Conservation (phyloP, 352 stramenopile genomes). For the Peronospora destructor region DNA sequence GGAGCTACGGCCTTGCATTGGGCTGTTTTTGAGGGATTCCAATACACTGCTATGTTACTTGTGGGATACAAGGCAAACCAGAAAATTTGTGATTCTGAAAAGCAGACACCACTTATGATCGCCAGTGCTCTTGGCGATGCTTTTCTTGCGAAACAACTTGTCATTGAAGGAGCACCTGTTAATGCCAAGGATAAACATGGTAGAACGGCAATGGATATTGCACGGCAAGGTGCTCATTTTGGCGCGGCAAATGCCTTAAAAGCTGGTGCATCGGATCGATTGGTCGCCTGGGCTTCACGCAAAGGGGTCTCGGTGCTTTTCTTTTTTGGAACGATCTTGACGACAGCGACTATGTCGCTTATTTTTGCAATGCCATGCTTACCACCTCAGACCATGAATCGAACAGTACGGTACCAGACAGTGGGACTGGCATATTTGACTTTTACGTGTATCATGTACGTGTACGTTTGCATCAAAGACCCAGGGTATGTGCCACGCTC, state of each 20-base stretch:
- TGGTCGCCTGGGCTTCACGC: constrained; percentile 55
- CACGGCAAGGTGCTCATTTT: constrained; percentile 55
- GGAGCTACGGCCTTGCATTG: constrained; percentile 73
- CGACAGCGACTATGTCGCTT: constrained; percentile 43
- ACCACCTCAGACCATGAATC: constrained; percentile 6
- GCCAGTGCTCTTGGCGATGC: constrained; percentile 67
- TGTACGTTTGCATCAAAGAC: constrained; percentile 74
- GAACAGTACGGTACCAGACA: constrained; percentile 21
- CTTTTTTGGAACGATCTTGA: constrained; percentile 58
- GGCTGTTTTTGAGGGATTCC: constrained; percentile 80
- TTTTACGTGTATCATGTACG: constrained; percentile 55
- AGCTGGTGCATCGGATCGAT: constrained; percentile 54
- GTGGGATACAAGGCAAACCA: constrained; percentile 79
- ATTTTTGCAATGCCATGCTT: constrained; percentile 52
- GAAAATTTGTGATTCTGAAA: constrained; percentile 71
- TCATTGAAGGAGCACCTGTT: constrained; percentile 68
- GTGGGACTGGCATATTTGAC: constrained; percentile 33
- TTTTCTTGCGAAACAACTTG: constrained; percentile 78
- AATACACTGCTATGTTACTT: constrained; percentile 77
- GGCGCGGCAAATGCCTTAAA: constrained; percentile 64
- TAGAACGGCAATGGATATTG: constrained; percentile 68
- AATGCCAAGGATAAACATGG: constrained; percentile 62
- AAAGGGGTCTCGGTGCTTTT: constrained; percentile 60
- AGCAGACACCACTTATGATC: constrained; percentile 80
- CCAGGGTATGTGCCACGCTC: constrained; percentile 66